Base-by-base conservation (phyloP, 805 yeast genomes). In the Diddensiella transvaalensis region DNA sequence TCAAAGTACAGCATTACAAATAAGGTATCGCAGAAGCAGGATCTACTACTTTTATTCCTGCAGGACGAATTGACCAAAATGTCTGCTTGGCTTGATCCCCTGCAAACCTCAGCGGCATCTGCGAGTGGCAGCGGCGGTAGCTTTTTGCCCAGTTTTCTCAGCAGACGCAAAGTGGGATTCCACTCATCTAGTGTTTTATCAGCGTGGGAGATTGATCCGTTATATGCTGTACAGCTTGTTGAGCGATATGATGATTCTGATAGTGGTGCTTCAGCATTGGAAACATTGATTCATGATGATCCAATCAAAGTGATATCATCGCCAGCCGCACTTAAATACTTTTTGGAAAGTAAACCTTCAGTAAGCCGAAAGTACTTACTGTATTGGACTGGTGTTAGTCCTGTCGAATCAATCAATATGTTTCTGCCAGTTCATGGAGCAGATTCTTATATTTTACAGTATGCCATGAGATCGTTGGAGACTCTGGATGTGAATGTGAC, bases 391-490 rank as follows among this genome's bases (percentile, higher is more conserved):
- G 80, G 88, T 0, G 77, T 83, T 22, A 73, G 87, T 11, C 98
- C 98, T 2, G 74, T 91, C 42, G 89, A 86, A 59, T 81, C 96
- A 1, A 88, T 93, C 57, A 85, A 85, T 50, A 72, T 87, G 56
- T 87, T 93, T 62, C 71, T 85, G 56, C 95, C 95, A 2, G 82
- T 83, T 8, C 80, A 76, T 62, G 82, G 83, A 29, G 68, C 68
- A 26, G 78, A 86, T 59, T 80, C 93, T 0, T 76, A 71, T 57
- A 72, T 87, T 19, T 68, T 87, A 50, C 99, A 93, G 67, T 93
- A 83, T 62, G 84, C 96, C 11, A 85, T 91, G 85, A 76, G 95
- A 57, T 85, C 97, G 0, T 70, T 93, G 54, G 96, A 89, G 64
- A 75, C 81, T 18, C 95, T 87, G 60, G 96, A 88, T 60, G 88